phyloP scores from a whole-genome alignment of 495 filamentous ascomycete species.

The Margaritispora aquatica region DNA sequence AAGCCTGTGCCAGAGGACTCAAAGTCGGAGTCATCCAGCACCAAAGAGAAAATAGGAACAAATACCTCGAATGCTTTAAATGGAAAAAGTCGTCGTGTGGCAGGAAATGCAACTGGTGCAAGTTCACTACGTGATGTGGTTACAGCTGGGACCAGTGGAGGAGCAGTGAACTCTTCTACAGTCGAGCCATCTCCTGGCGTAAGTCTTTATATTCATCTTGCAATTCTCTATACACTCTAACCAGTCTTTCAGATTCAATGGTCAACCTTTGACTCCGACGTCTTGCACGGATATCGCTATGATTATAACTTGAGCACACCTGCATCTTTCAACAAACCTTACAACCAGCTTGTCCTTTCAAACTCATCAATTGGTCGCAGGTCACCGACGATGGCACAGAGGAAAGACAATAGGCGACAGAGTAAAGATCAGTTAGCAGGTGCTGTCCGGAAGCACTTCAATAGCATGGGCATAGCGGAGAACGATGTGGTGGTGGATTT shows the following conservation, averaged over 20 bases:
- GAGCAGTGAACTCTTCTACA: slow-evolving; percentile 3
- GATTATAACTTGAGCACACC: slow-evolving; percentile 64
- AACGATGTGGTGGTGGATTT: slow-evolving; percentile 85
- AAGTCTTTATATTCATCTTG: background rate
- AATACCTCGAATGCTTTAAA: slow-evolving; percentile 5
- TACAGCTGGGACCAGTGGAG: slow-evolving; percentile 18
- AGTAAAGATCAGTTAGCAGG: slow-evolving; percentile 74
- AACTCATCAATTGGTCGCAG: slow-evolving; percentile 62
- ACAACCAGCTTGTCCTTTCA: slow-evolving; percentile 66
- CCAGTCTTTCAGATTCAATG: slow-evolving; percentile 58
- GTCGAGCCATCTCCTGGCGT: slow-evolving; percentile 10
- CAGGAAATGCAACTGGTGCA: slow-evolving; percentile 11
- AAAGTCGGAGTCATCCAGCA: slow-evolving; percentile 48
- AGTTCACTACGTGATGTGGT: slow-evolving; percentile 29
- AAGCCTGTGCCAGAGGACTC: slow-evolving; percentile 40
- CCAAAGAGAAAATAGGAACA: slow-evolving; percentile 34
- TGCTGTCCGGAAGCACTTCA: slow-evolving; percentile 84
- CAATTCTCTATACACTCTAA: background rate
- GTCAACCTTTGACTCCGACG: slow-evolving; percentile 61
- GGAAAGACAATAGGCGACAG: slow-evolving; percentile 56
- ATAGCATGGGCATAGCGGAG: slow-evolving; percentile 74
- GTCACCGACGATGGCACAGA: slow-evolving; percentile 66
- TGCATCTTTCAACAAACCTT: slow-evolving; percentile 60
- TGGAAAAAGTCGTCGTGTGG: slow-evolving; percentile 27
- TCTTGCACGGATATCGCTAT: slow-evolving; percentile 77